A percentile compares a stretch with the other conserved stretches of the same genome.
Evolutionary conservation across 2,329 filamentous ascomycete species (phyloP).

Genomic region (Xylaria sp.): DNA sequence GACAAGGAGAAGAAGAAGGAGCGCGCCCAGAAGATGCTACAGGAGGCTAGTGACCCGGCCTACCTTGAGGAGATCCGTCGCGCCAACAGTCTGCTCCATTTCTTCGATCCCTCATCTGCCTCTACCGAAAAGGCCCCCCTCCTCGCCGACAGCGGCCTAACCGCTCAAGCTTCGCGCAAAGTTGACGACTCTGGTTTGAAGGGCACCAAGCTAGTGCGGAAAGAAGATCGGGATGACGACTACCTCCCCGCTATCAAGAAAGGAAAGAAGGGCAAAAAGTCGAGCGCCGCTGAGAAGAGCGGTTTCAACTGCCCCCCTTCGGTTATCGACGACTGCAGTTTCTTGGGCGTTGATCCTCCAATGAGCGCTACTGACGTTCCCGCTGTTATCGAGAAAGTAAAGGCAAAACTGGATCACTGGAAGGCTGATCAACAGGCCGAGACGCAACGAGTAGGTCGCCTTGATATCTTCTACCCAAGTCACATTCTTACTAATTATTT

Average conservation of each 20-base stretch:
- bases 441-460: slow-evolving; percentile 82
- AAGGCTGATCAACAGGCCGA: slow-evolving; percentile 89
- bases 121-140: slow-evolving; percentile 73
- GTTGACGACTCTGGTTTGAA: slow-evolving; percentile 87
- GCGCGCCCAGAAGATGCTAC: slow-evolving; percentile 78
- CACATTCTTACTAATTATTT: slow-evolving; percentile 46
- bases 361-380: slow-evolving; percentile 87
- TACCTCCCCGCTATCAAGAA: slow-evolving; percentile 86
- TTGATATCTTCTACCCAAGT: not conserved
- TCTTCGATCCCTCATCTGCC: slow-evolving; percentile 82
- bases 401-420: slow-evolving; percentile 91
- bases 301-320: slow-evolving; percentile 87
- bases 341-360: slow-evolving; percentile 87
- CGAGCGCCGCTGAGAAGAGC: slow-evolving; percentile 60
- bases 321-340: slow-evolving; percentile 88
- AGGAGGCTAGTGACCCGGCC: slow-evolving; percentile 85
- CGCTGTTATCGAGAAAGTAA: slow-evolving; percentile 84
- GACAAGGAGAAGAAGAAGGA: slow-evolving; percentile 79
- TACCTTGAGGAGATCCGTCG: slow-evolving; percentile 93
- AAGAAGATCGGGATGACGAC: slow-evolving; percentile 88
- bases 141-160: slow-evolving; percentile 76
- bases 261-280: slow-evolving; percentile 89
- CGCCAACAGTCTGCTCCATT: slow-evolving; percentile 86
- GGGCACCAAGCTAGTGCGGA: slow-evolving; percentile 84
- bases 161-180: slow-evolving; percentile 81